Percentiles rank a stretch among this genome's conserved stretches.
Evolutionary conservation across 208 protist species (phyloP).

Genomic region (Crithidia brevicula): DNA sequence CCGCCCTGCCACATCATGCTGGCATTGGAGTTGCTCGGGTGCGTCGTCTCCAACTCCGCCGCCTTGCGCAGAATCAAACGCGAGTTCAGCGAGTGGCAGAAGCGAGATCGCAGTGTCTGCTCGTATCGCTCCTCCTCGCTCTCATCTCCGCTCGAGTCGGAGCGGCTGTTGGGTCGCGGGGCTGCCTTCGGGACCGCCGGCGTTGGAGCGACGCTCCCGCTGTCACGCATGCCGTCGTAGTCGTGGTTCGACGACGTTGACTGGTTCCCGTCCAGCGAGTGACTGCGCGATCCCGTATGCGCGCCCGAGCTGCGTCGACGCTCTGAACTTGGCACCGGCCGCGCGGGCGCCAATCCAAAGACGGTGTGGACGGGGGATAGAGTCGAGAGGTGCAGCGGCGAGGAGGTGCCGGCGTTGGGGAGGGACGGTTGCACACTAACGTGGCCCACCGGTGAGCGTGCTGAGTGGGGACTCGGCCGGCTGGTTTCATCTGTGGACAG

Average conservation of each 20-base stretch:
- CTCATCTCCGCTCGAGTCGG: constrained; percentile 5
- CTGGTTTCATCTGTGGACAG: constrained; percentile 6
- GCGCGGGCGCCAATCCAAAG: too few relatives aligned
- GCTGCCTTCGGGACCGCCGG: not conserved
- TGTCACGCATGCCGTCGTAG: constrained; percentile 6
- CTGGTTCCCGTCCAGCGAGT: constrained; percentile 9
- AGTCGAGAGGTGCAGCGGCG: not conserved
- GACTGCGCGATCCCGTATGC: not conserved
- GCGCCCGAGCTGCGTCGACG: constrained; percentile 2
- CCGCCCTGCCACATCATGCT: constrained; percentile 1
- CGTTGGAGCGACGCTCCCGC: constrained; percentile 5
- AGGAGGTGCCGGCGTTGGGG: not conserved
- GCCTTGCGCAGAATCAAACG: not conserved
- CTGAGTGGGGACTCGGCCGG: not conserved
- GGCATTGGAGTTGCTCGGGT: not conserved
- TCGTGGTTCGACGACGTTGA: not conserved
- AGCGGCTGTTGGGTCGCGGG: not conserved
- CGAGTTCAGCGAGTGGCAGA: constrained; percentile 12
- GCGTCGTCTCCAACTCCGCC: not conserved
- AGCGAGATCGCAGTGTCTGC: constrained; percentile 5
- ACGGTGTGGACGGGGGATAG: not conserved
- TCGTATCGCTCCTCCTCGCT: constrained; percentile 23
- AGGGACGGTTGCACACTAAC: not conserved
- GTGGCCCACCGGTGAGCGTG: not conserved
- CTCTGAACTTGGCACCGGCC: not conserved